Evolutionary conservation across 108 stramenopile genomes (phyloP), one percentile per base, ranked within the genome.

Genomic region (Chaetoceros muelleri): DNA sequence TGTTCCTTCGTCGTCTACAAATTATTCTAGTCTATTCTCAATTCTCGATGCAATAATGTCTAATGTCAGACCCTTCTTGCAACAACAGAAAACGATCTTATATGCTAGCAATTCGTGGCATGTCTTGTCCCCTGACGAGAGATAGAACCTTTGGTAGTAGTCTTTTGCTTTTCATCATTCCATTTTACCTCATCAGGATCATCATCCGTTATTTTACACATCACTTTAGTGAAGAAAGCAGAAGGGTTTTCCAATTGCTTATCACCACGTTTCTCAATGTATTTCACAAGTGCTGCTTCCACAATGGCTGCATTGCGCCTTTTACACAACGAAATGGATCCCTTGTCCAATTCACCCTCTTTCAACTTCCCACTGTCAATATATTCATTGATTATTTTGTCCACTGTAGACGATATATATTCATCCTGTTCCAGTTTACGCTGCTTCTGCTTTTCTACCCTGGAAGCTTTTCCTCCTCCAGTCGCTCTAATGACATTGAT

Each of bases 401-500:
- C 79, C 28, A 93, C 80, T 5, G 84, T 79, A 53, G 82, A 63
- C 18, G 80, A 78, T 61, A 96, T 87, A 53, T 77, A 78, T 34
- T 68, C 65, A 27, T 82, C 72, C 61, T 96, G 95, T 45, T 87
- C 84, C 58, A 82, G 65, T 30, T 89, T 71, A 61, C 71, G 81
- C 17, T 63, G 52, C 0, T 70, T 45, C 10, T 90, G 60, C 65
- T 85, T 89, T 23, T 67, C 55, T 63, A 87, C 80, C 28, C 85
- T 81, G 20, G 62, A 69, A 53, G 52, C 30, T 48, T 70, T 69
- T 16, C 78, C 74, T 3, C 87, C 86, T 0, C 87, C 86, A 10
- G 84, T 68, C 17, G 78, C 75, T 19, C 85, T 70, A 69, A 95
- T 93, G 24, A 96, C 84, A 66, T 96, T 96, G 51, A 96, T 85